Conservation (phyloP, 805 yeast genomes). For the Candida taoyuanica region DNA sequence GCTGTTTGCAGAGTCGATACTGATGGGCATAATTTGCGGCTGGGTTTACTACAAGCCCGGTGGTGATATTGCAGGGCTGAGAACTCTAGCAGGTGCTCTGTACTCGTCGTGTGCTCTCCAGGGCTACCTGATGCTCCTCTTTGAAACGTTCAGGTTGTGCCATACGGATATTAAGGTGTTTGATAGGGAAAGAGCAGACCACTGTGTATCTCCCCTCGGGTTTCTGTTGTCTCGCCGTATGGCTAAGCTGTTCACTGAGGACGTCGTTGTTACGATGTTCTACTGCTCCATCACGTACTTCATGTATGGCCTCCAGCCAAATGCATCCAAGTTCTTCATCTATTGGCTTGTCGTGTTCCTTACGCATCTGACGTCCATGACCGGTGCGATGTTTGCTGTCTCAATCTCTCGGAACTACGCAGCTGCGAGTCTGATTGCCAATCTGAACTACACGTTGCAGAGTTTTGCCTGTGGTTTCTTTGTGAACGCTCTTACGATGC, state of each 20-base stretch:
- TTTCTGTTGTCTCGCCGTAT: slow-evolving; percentile 64
- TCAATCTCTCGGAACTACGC: slow-evolving; percentile 25
- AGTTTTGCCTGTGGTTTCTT: slow-evolving; percentile 80
- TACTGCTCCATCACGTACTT: slow-evolving; percentile 64
- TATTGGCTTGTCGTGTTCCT: slow-evolving; percentile 58
- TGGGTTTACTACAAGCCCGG: slow-evolving; percentile 74
- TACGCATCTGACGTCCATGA: slow-evolving; percentile 51
- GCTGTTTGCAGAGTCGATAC: slow-evolving; percentile 15
- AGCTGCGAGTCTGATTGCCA: slow-evolving; percentile 21
- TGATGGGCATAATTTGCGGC: slow-evolving; percentile 42
- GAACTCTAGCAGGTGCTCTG: slow-evolving; percentile 50
- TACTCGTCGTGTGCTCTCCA: slow-evolving; percentile 52
- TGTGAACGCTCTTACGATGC: slow-evolving; percentile 67
- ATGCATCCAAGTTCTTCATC: slow-evolving; percentile 46
- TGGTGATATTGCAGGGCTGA: slow-evolving; percentile 52
- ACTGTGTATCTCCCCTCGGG: slow-evolving; percentile 61
- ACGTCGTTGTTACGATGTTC: slow-evolving; percentile 54
- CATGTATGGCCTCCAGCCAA: slow-evolving; percentile 66
- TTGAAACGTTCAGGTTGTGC: slow-evolving; percentile 56
- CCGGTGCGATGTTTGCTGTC: slow-evolving; percentile 43
- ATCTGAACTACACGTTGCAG: slow-evolving; percentile 40
- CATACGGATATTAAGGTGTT: slow-evolving; percentile 51
- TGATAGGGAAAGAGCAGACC: slow-evolving; percentile 70
- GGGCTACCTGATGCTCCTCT: slow-evolving; percentile 51
- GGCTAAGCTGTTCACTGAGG: slow-evolving; percentile 66